A percentile compares a stretch with the other conserved stretches of the same genome.
These are phyloP conservation scores for Tetratostichococcus sp. DNA, from an alignment of 139 green algal species.

Conservation along the genomic window DNA sequence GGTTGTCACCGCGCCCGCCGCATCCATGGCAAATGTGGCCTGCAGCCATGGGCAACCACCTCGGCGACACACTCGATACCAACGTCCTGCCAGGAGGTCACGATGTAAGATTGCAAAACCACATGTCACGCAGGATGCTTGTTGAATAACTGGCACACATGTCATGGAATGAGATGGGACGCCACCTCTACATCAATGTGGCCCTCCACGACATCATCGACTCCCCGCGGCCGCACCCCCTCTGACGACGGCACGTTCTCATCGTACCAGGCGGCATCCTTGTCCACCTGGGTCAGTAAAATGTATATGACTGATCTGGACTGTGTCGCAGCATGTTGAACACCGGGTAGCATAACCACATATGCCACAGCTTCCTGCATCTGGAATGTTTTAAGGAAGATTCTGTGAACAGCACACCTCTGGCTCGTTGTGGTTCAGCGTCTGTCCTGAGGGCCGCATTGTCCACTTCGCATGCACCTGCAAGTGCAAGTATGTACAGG, in stretches of 20 bases:
- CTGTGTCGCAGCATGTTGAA: too few species aligned
- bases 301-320: too few species aligned
- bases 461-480: conserved; percentile 4
- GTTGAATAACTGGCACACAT: too few species aligned
- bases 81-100: too few species aligned
- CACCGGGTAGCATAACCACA: too few species aligned
- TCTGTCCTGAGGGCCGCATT: conserved; percentile 4
- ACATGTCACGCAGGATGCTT: too few species aligned
- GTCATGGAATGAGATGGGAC: too few species aligned
- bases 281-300: too few species aligned
- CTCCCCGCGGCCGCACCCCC: not conserved
- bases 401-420: not conserved
- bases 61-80: too few species aligned
- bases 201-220: not conserved
- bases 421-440: not conserved
- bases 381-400: too few species aligned
- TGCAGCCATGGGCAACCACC: conserved; percentile 5
- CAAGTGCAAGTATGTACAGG: not conserved
- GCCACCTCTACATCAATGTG: not conserved
- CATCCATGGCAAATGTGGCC: conserved; percentile 34
- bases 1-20: conserved; percentile 29
- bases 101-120: too few species aligned
- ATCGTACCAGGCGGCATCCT: not conserved
- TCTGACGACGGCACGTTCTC: not conserved
- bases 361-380: too few species aligned